Conservation (phyloP, 257 asterid species). For the Ocimum tenuiflorum region DNA sequence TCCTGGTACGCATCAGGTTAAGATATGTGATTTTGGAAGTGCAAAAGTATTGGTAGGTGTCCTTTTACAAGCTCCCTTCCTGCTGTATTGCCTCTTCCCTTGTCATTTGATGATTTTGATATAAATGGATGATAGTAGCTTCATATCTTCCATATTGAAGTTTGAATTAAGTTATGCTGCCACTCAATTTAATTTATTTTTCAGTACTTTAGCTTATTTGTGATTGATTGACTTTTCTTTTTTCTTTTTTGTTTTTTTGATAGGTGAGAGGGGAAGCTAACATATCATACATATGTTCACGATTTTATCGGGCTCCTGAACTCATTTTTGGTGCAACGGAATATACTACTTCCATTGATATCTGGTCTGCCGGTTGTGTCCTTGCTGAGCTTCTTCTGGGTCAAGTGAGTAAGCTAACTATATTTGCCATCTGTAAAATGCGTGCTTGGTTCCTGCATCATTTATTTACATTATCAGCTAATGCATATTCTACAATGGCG, state of each 20-base stretch:
- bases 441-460: background rate
- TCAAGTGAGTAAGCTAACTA: constrained; percentile 45
- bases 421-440: background rate
- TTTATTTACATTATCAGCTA: background rate
- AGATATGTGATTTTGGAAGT: constrained; percentile 96
- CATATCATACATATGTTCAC: constrained; percentile 93
- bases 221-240: background rate
- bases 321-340: constrained; percentile 97
- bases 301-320: constrained; percentile 98
- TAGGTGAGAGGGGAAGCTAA: constrained; percentile 89
- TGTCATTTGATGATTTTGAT: background rate
- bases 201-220: background rate
- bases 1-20: constrained; percentile 73
- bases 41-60: constrained; percentile 85
- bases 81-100: background rate
- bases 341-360: constrained; percentile 81
- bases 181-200: background rate
- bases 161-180: constrained; percentile 4
- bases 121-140: background rate
- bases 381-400: constrained; percentile 94
- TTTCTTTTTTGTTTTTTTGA: too few relatives aligned
- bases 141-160: background rate
- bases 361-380: constrained; percentile 98
- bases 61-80: background rate
- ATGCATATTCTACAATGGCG: constrained; percentile 27